Conservation (phyloP, 2,329 filamentous ascomycete species). For the Exophiala sp. region DNA sequence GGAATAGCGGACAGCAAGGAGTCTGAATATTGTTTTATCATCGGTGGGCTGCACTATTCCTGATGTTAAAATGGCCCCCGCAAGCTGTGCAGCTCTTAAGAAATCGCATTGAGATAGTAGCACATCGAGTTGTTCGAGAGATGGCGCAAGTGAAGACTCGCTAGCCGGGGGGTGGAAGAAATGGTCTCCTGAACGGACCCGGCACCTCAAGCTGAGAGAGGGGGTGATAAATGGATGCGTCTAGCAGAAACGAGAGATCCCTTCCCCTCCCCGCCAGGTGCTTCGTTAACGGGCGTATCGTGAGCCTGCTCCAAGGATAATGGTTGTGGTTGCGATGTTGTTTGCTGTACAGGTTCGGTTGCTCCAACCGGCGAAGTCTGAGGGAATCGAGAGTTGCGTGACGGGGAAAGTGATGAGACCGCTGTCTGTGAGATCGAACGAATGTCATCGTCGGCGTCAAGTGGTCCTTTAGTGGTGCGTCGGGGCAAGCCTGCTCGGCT, state of each 20-base stretch:
- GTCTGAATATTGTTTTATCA: constrained; percentile 61
- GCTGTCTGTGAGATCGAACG: constrained; percentile 30
- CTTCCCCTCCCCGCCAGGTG: constrained; percentile 43
- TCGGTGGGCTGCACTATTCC: constrained; percentile 45
- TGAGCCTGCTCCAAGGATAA: not conserved
- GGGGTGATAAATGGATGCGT: constrained; percentile 75
- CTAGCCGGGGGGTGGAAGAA: constrained; percentile 56
- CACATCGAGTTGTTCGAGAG: constrained; percentile 48
- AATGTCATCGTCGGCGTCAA: constrained; percentile 67
- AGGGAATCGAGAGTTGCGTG: not conserved
- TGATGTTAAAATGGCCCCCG: constrained; percentile 40
- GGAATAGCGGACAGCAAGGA: constrained; percentile 74
- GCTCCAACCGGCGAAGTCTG: constrained; percentile 3
- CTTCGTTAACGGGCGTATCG: not conserved
- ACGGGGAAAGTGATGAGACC: constrained; percentile 7
- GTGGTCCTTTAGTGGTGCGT: constrained; percentile 68
- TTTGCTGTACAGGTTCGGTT: not conserved
- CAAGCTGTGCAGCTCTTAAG: constrained; percentile 61
- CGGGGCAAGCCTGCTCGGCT: constrained; percentile 44
- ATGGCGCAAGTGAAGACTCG: constrained; percentile 48
- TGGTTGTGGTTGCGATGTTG: not conserved
- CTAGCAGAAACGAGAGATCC: constrained; percentile 74
- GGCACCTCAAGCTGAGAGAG: constrained; percentile 59
- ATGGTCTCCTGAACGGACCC: constrained; percentile 62
- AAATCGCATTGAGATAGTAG: constrained; percentile 71